Conservation (phyloP, 345 rosid genomes). For the Euclidium syriacum region DNA sequence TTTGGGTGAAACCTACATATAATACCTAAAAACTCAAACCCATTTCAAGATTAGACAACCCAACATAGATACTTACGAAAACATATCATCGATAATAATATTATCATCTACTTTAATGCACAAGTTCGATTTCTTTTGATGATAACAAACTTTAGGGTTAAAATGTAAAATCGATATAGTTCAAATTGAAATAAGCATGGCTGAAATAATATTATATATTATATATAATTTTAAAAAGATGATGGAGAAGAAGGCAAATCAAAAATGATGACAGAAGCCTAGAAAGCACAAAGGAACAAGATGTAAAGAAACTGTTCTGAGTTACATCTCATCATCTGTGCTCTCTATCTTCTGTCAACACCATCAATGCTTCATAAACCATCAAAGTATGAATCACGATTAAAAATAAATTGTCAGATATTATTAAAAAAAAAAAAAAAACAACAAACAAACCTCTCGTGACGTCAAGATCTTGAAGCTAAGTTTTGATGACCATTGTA, state of each 20-base stretch:
- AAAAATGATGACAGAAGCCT: slow-evolving; percentile 70
- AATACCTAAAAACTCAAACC: not conserved
- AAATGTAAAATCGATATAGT: not conserved
- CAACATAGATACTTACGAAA: not conserved
- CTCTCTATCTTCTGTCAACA: slow-evolving; percentile 95
- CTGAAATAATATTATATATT: not conserved
- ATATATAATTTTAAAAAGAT: not conserved
- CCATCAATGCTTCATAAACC: slow-evolving; percentile 28
- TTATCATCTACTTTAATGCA: too few relatives aligned
- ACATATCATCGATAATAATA: not conserved
- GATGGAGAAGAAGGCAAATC: slow-evolving; percentile 22
- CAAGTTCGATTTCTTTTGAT: not conserved
- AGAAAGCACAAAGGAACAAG: slow-evolving; percentile 80
- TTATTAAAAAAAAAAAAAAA: too few relatives aligned
- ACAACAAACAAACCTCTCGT: not conserved
- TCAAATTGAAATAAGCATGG: not conserved
- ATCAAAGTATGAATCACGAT: not conserved
- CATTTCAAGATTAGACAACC: not conserved
- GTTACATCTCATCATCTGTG: slow-evolving; percentile 52
- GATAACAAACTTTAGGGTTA: not conserved
- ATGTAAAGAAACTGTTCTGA: slow-evolving; percentile 26
- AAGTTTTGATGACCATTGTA: not conserved
- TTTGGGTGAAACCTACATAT: not conserved
- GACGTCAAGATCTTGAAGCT: not conserved
- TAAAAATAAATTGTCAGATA: not conserved